Percentiles rank a stretch among this genome's conserved stretches.
Evolutionary conservation across 2,329 filamentous ascomycete species (phyloP).

Genomic region (Chaetomiaceae sp.): DNA sequence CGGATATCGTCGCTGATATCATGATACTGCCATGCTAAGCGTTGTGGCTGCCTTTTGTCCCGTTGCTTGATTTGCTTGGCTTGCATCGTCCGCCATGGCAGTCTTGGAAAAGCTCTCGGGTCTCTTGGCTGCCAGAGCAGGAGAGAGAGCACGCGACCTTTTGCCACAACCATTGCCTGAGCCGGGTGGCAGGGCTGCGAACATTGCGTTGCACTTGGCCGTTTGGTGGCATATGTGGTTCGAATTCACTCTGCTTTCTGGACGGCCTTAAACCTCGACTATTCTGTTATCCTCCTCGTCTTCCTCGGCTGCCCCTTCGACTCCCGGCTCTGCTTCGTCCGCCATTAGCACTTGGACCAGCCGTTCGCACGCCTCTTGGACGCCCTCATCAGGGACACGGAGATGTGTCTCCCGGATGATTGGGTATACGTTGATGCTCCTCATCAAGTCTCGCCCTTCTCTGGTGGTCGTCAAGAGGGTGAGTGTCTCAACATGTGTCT

Average conservation of each 20-base stretch:
- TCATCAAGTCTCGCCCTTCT: constrained; percentile 68
- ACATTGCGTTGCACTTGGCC: not conserved
- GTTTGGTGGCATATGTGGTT: not conserved
- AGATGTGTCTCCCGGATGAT: constrained; percentile 83
- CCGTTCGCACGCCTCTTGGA: constrained; percentile 80
- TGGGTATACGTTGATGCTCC: constrained; percentile 78
- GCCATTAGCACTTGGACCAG: constrained; percentile 85
- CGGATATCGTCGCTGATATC: not conserved
- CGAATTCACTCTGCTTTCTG: not conserved
- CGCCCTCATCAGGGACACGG: constrained; percentile 70
- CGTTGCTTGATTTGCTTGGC: constrained; percentile 13
- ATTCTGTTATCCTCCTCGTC: constrained; percentile 52
- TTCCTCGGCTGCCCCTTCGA: constrained; percentile 38
- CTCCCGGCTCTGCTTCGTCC: constrained; percentile 54
- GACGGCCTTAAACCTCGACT: constrained; percentile 45
- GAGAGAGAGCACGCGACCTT: constrained; percentile 11
- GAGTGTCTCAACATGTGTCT: constrained; percentile 85
- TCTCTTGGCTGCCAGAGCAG: constrained; percentile 4
- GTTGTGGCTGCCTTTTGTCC: constrained; percentile 1
- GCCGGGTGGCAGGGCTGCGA: not conserved
- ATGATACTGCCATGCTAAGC: constrained; percentile 6
- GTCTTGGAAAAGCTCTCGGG: constrained; percentile 2
- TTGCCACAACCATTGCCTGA: not conserved
- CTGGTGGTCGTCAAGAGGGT: constrained; percentile 76
- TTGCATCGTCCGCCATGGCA: not conserved